Evolutionary conservation across 345 rosid species (phyloP).

Genomic region (Cochlearia excelsa): DNA sequence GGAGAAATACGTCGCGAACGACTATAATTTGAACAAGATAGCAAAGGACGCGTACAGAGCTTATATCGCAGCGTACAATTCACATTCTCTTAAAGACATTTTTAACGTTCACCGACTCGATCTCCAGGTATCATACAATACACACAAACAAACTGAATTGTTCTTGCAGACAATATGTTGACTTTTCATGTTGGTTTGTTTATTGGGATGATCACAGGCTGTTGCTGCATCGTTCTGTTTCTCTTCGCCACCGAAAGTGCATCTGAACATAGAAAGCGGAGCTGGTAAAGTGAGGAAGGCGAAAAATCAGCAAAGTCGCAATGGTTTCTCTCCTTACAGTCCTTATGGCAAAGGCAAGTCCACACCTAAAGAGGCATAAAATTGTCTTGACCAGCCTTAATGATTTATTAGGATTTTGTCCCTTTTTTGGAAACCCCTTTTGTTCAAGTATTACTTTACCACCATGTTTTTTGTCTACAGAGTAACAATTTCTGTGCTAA

Average conservation of each 20-base stretch:
- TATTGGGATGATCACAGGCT: slow-evolving; percentile 45
- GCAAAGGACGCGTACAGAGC: slow-evolving; percentile 97
- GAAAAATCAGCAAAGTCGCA: slow-evolving; percentile 46
- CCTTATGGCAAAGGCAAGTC: slow-evolving; percentile 86
- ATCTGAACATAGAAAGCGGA: slow-evolving; percentile 76
- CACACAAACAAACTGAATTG: too few relatives aligned
- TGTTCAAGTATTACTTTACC: background rate
- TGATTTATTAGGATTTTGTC: background rate
- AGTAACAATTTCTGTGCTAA: background rate
- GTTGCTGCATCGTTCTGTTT: slow-evolving; percentile 91
- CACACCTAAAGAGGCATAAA: slow-evolving; percentile 26
- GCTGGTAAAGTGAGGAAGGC: slow-evolving; percentile 76
- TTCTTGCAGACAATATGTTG: background rate
- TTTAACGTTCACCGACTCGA: slow-evolving; percentile 93
- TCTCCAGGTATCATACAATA: slow-evolving; percentile 53
- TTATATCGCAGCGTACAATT: slow-evolving; percentile 85
- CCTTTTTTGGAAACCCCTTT: background rate
- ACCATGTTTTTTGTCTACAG: slow-evolving; percentile 18
- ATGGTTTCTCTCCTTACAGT: slow-evolving; percentile 63
- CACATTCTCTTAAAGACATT: slow-evolving; percentile 92
- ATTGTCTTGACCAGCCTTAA: background rate
- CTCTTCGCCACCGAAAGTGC: slow-evolving; percentile 84
- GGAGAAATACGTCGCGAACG: slow-evolving; percentile 76
- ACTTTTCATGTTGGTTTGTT: background rate
- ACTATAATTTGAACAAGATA: slow-evolving; percentile 70